Base-by-base conservation (phyloP, 257 asterid species). In the Echites panduratus region DNA sequence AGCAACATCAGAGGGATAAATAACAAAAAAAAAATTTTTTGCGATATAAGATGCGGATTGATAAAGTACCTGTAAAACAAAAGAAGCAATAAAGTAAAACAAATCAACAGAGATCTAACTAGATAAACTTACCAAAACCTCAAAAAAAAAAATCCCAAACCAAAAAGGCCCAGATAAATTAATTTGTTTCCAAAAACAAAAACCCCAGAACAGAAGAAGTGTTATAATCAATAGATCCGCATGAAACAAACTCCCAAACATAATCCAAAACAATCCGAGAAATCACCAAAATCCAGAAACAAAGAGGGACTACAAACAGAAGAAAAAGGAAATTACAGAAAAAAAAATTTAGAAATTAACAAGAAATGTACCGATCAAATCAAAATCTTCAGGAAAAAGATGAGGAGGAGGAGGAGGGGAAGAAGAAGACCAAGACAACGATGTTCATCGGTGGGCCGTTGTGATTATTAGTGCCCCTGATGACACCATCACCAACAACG, bases 381-480 rank as follows among this genome's bases (percentile, higher is more conserved):
- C 70, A 78, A 74, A 79, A 72, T 82, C 79, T 63, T 69, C n/a
- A n/a, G n/a, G n/a, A n/a, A n/a, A n/a, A n/a, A n/a, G n/a, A n/a
- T n/a, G n/a, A n/a, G n/a, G 66, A 66, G 59, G 74, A 52, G 70
- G 68, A 44, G 76, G 70, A 79, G 77, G 59, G 59, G 70, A 75
- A 70, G 70, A 73, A n/a, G n/a, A n/a, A n/a, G 73, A 71, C 76
- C 70, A 80, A 76, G 75, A 75, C 84, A 76, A 85, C 89, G 89
- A 84, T 75, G 77, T 77, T 80, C 88, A 85, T 83, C 92, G 87
- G 86, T 79, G 87, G 82, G 83, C 64, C 76, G 80, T 77, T 74
- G 82, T 77, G 82, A 76, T 72, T 70, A 75, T 80, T 71, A 75
- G 82, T 48, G 77, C 84, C 71, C 76, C 35, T 73, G 76, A 74